Evolutionary conservation across 805 yeast genomes (phyloP).

Genomic region (Lachancea cidri): DNA sequence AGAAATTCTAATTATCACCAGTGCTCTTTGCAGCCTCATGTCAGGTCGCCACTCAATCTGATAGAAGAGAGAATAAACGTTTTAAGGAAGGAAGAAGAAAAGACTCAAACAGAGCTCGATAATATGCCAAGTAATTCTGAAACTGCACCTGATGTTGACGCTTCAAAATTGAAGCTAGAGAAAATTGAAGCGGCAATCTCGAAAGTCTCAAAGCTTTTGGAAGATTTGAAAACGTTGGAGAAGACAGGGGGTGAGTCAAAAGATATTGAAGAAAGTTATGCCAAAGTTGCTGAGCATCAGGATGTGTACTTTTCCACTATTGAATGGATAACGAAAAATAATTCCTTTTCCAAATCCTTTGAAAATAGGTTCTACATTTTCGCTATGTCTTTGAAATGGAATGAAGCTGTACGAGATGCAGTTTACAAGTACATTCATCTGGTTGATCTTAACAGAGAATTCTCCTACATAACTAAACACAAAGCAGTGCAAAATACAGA

Average conservation of each 20-base stretch:
- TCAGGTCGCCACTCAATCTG: constrained; percentile 17
- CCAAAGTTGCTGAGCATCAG: constrained; percentile 41
- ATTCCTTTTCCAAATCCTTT: constrained; percentile 16
- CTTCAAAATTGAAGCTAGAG: background rate
- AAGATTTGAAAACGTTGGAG: constrained; percentile 18
- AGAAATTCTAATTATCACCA: constrained; percentile 54
- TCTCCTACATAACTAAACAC: constrained; percentile 40
- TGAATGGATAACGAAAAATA: constrained; percentile 20
- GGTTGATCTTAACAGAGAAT: constrained; percentile 41
- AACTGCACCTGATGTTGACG: constrained; percentile 14
- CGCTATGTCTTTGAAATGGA: constrained; percentile 74
- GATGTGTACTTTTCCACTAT: constrained; percentile 31
- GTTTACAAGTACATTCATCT: constrained; percentile 55
- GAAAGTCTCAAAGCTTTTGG: constrained; percentile 16
- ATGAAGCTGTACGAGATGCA: constrained; percentile 58
- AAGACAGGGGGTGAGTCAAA: background rate
- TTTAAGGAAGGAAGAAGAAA: constrained; percentile 39
- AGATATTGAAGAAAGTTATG: constrained; percentile 2
- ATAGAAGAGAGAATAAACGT: constrained; percentile 19
- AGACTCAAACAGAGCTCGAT: constrained; percentile 5
- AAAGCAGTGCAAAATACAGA: constrained; percentile 47
- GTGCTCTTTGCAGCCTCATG: constrained; percentile 42
- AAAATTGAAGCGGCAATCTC: constrained; percentile 14
- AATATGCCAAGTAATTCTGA: background rate
- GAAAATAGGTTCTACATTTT: constrained; percentile 68